phyloP scores from a whole-genome alignment of 1,139 yeast genomes.

The Taiozyma sp. region DNA sequence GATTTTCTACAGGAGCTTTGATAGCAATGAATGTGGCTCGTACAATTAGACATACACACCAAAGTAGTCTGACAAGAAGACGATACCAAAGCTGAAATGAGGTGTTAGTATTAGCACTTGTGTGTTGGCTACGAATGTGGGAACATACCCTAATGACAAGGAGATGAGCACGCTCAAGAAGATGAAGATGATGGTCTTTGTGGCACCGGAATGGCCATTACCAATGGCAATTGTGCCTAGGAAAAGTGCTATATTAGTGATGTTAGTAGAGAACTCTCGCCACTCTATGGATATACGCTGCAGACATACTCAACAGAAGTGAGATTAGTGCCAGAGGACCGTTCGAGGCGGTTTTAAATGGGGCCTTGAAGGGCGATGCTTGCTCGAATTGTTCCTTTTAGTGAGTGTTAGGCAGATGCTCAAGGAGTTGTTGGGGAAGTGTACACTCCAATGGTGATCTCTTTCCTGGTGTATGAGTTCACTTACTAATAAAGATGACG shows the following conservation, averaged over 20 bases:
- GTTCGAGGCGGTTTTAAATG: neutral
- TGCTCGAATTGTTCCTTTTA: neutral
- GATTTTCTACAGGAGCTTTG: neutral
- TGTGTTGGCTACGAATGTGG: neutral
- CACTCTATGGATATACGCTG: neutral
- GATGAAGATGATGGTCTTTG: neutral
- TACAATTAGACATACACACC: conserved; percentile 32
- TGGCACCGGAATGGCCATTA: neutral
- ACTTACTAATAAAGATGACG: neutral
- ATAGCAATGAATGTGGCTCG: neutral
- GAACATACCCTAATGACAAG: conserved; percentile 24
- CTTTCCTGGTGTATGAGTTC: neutral
- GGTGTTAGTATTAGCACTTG: conserved; percentile 2
- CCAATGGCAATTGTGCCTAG: neutral
- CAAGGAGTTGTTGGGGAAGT: neutral
- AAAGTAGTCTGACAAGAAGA: conserved; percentile 32
- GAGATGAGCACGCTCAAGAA: neutral
- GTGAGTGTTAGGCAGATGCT: neutral
- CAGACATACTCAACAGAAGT: neutral
- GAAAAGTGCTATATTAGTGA: neutral
- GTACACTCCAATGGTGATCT: neutral
- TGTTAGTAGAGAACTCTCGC: neutral
- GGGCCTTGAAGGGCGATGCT: neutral
- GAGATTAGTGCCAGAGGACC: neutral
- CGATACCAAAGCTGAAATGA: conserved; percentile 28